A percentile compares a stretch with the other conserved stretches of the same genome.
Evolutionary conservation across 208 protist genomes (phyloP).

Genomic region (Trypanosoma melophagium): DNA sequence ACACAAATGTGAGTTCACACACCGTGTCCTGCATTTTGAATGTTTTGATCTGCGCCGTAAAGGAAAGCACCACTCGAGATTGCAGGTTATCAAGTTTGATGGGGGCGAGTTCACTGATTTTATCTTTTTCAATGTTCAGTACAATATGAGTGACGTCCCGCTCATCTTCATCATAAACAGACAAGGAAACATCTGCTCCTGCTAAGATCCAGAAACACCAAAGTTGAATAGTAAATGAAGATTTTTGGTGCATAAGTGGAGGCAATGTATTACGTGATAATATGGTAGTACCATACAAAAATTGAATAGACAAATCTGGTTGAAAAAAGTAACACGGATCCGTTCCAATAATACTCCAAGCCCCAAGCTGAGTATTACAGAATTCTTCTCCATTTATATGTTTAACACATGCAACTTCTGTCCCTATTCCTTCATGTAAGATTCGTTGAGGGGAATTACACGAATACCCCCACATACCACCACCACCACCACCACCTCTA

Average conservation of each 20-base stretch:
- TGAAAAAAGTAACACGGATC: slow-evolving; percentile 24
- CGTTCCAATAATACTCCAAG: slow-evolving; percentile 11
- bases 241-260: slow-evolving; percentile 11
- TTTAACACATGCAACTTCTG: background rate
- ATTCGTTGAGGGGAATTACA: background rate
- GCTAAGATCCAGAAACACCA: slow-evolving; percentile 25
- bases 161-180: slow-evolving; percentile 14
- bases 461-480: background rate
- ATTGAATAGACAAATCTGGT: slow-evolving; percentile 17
- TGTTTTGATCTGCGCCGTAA: slow-evolving; percentile 2
- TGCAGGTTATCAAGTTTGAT: slow-evolving; percentile 9
- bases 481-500: background rate
- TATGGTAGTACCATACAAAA: background rate
- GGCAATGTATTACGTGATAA: slow-evolving; percentile 10
- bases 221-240: slow-evolving; percentile 17
- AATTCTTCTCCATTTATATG: background rate
- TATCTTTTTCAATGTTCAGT: slow-evolving; percentile 1
- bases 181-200: slow-evolving; percentile 4
- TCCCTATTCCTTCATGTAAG: background rate
- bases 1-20: slow-evolving; percentile 17
- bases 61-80: background rate
- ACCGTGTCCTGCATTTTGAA: slow-evolving; percentile 16
- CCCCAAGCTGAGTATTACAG: background rate
- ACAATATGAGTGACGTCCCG: slow-evolving; percentile 14
- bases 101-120: background rate